Conservation (phyloP, 148 eudicot genomes). For the Cornus controversa region DNA sequence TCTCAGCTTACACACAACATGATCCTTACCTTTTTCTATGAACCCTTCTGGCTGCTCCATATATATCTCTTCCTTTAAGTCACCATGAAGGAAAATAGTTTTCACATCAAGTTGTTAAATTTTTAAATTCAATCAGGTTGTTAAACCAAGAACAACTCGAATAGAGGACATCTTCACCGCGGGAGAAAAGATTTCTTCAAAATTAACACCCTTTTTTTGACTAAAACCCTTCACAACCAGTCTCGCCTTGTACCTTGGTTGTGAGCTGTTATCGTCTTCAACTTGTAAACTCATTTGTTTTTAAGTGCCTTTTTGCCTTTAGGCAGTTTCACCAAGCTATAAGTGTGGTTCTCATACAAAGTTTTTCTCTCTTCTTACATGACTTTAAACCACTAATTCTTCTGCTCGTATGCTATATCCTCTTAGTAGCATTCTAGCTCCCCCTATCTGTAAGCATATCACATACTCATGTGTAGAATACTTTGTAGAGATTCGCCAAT, state of each 20-base stretch:
- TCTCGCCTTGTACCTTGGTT: neutral
- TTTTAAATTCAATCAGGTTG: neutral
- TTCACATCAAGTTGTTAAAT: constrained; percentile 11
- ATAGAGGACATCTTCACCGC: constrained; percentile 10
- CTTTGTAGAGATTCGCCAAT: neutral
- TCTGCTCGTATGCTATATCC: neutral
- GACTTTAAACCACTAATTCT: neutral
- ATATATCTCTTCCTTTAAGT: no score
- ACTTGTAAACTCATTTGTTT: neutral
- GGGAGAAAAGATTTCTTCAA: neutral
- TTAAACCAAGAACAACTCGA: neutral
- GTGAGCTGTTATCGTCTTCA: neutral
- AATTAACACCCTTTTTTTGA: neutral
- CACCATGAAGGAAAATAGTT: neutral
- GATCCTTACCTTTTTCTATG: neutral
- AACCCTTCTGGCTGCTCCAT: neutral
- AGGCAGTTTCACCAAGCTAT: neutral
- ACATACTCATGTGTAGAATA: no score
- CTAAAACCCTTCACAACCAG: neutral
- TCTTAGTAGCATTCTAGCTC: neutral
- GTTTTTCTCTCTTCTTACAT: neutral
- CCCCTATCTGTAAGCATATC: neutral
- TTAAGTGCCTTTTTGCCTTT: neutral
- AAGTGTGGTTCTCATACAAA: neutral
- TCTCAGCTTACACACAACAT: neutral